Conservation (phyloP, 2,329 filamentous ascomycete genomes). For the Penicillium sp. region DNA sequence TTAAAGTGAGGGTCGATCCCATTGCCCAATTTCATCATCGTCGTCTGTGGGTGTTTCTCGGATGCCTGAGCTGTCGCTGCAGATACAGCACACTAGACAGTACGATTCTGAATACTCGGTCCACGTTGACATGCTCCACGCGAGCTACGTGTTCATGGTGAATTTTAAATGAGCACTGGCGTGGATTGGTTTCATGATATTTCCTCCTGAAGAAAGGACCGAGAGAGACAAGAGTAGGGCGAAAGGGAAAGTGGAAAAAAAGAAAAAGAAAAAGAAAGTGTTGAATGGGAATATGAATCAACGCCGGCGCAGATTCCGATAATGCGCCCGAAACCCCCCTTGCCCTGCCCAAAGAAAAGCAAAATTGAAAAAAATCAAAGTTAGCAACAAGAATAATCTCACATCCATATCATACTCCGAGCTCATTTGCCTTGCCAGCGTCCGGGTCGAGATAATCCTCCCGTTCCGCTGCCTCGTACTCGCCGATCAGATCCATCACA, state of each 20-base stretch:
- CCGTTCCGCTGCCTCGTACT: slow-evolving; percentile 94
- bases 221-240: neutral
- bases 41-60: neutral
- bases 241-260: neutral
- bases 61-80: neutral
- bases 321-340: slow-evolving; percentile 23
- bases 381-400: slow-evolving; percentile 5
- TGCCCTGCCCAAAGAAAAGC: slow-evolving; percentile 15
- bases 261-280: neutral
- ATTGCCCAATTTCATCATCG: slow-evolving; percentile 9
- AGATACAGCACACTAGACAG: neutral
- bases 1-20: slow-evolving; percentile 7
- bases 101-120: slow-evolving; percentile 4
- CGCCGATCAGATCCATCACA: slow-evolving; percentile 81
- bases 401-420: slow-evolving; percentile 22
- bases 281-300: neutral
- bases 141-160: slow-evolving; percentile 18
- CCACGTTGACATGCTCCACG: slow-evolving; percentile 3
- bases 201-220: neutral
- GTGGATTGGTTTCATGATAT: slow-evolving; percentile 8
- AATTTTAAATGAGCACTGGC: slow-evolving; percentile 9
- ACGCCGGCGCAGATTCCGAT: slow-evolving; percentile 18
- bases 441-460: slow-evolving; percentile 83
- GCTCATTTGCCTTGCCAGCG: slow-evolving; percentile 45
- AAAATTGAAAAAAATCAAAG: slow-evolving; percentile 4